Percentiles rank a stretch among this genome's conserved stretches.
Conservation (phyloP, 768 basidiomycete genomes). For the Fomitopsis serialis region DNA sequence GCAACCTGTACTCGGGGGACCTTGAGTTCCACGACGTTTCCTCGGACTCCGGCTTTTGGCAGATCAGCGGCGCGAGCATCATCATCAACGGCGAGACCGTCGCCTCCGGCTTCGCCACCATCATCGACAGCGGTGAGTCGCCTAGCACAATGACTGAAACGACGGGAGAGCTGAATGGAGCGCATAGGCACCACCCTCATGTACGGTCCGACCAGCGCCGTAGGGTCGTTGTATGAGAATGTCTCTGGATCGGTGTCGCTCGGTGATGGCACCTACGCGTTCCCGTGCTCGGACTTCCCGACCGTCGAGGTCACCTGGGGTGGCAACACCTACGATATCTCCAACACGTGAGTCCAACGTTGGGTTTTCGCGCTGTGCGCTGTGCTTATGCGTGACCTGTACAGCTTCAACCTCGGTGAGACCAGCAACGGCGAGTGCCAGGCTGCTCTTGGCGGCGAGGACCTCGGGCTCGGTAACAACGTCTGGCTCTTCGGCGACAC, state of each 20-base stretch:
- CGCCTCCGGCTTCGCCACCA: conserved; percentile 12
- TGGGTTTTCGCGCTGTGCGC: conserved; percentile 12
- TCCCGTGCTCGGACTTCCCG: conserved; percentile 14
- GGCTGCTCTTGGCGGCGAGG: conserved; percentile 1
- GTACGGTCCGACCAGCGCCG: conserved; percentile 12
- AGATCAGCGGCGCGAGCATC: conserved; percentile 21
- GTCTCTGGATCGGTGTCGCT: conserved; percentile 14
- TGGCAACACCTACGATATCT: conserved; percentile 19
- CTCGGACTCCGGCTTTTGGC: conserved; percentile 19
- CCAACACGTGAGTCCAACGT: conserved; percentile 3
- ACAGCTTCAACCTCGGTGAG: conserved; percentile 13
- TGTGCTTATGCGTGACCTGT: not conserved
- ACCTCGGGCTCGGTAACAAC: not conserved
- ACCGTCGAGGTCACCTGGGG: conserved; percentile 26
- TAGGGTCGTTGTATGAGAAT: conserved; percentile 12
- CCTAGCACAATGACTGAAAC: too few species aligned
- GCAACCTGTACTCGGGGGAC: conserved; percentile 36
- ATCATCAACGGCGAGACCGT: conserved; percentile 15
- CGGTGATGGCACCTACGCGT: conserved; percentile 22
- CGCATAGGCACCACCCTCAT: conserved; percentile 18
- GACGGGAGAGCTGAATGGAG: too few species aligned
- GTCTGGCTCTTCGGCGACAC: conserved; percentile 10
- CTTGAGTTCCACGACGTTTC: conserved; percentile 24
- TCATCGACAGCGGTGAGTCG: conserved; percentile 11
- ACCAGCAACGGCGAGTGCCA: not conserved